These are phyloP conservation scores for Rhynchosporium secalis DNA, from an alignment of 2,329 filamentous ascomycete species.

Conservation along the genomic window DNA sequence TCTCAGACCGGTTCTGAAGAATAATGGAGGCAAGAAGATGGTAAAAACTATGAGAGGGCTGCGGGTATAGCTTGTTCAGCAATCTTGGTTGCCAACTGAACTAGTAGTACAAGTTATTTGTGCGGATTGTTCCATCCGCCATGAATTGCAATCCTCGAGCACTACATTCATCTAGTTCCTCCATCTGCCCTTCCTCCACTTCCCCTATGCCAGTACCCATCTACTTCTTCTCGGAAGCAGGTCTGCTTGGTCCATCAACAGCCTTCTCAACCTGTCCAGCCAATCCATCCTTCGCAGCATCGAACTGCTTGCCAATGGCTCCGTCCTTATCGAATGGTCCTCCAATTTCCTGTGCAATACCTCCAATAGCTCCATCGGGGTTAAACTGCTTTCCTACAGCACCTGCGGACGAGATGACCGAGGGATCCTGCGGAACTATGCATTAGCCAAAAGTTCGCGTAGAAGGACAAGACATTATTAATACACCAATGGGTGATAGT, in stretches of 20 bases:
- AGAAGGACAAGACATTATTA: neutral
- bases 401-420: neutral
- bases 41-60: no score
- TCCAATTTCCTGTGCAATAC: neutral
- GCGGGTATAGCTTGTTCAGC: no score
- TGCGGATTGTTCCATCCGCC: no score
- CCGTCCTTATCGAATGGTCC: slow-evolving; percentile 3
- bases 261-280: slow-evolving; percentile 5
- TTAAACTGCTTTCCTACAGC: slow-evolving; percentile 3
- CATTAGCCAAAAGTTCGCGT: neutral
- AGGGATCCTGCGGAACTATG: neutral
- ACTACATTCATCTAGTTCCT: no score
- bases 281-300: slow-evolving; percentile 1
- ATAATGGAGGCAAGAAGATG: no score
- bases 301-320: neutral
- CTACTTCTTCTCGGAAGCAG: slow-evolving; percentile 5
- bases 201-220: neutral
- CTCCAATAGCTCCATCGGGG: slow-evolving; percentile 1
- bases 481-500: neutral
- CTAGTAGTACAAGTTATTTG: no score
- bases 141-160: no score
- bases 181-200: no score
- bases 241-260: slow-evolving; percentile 4
- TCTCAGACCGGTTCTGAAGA: no score
- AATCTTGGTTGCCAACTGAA: no score